Evolutionary conservation across 371 early-diverging fungal genomes (phyloP), one percentile per base, ranked within the genome.

Genomic region (Chytridium lagenaria): DNA sequence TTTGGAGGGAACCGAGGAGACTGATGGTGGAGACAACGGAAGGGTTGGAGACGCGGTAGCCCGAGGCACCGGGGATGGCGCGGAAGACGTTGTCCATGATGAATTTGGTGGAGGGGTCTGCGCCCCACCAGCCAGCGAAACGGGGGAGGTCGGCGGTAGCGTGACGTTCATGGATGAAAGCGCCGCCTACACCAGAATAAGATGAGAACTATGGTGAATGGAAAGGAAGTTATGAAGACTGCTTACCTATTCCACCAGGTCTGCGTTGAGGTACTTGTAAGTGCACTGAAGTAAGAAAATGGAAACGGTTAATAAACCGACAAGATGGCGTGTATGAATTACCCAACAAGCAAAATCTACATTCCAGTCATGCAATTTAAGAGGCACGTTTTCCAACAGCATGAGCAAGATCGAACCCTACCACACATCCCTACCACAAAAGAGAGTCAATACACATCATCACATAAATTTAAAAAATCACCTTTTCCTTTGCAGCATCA

Each of bases 321-420:
- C 1, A 3, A 59, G 34, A 59, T 28, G 38, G 10, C 7, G 55
- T 68, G 15, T 34, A 28, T 38, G 61, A 39, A 28, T 65, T 39
- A 77, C 79, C 98, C 98, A 98, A 71, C 91, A 90, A n/a, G 98
- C 98, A 87, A 98, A 98, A 75, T 98, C 98, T 3, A 96, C 97
- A 51, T 91, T 81, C 98, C 98, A 98, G 71, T 95, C 96, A 81
- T 97, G 96, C 69, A 98, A 82, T 33, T 88, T 67, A 44, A 98
- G 80, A 37, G 91, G 91, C 0, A 95, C 92, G 82, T 98, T n/a
- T 98, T 33, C 98, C 98, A 2, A 89, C 95, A 2, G 98, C 97
- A 75, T 98, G 98, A 0, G 98, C 97, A 67, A 98, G 85, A 83
- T 98, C 98, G 87, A 92, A 96, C 1, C 97, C 98, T 2, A 96